These are phyloP conservation scores for Chaetomium fimeti DNA, from an alignment of 495 filamentous ascomycete species.

Conservation along the genomic window DNA sequence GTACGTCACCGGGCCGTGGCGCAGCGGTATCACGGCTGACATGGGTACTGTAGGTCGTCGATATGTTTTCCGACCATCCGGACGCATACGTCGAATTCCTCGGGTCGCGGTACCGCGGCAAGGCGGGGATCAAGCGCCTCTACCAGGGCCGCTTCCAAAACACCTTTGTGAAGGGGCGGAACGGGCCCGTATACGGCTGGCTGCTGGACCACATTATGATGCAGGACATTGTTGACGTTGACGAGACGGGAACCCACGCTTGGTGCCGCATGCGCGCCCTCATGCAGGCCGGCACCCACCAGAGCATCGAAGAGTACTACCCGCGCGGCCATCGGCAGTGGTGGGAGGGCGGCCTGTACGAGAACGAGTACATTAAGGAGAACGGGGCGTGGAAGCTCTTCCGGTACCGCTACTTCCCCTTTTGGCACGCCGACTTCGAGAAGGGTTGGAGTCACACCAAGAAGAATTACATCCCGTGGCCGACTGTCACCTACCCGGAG, in stretches of 20 bases:
- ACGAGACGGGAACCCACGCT: constrained; percentile 47
- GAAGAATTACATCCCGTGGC: constrained; percentile 53
- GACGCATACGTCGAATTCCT: constrained; percentile 58
- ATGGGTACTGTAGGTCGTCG: constrained; percentile 40
- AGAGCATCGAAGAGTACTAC: constrained; percentile 47
- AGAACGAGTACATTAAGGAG: constrained; percentile 61
- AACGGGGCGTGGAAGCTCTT: constrained; percentile 56
- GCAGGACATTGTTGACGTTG: constrained; percentile 54
- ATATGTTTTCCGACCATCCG: constrained; percentile 53
- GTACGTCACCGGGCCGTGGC: constrained; percentile 25
- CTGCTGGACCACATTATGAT: constrained; percentile 58
- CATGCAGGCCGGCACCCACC: constrained; percentile 55
- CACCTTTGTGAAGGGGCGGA: constrained; percentile 51
- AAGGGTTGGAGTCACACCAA: constrained; percentile 54
- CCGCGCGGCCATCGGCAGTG: constrained; percentile 53
- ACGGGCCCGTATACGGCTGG: constrained; percentile 56
- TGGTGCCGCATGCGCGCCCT: constrained; percentile 55
- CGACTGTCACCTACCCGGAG: constrained; percentile 45
- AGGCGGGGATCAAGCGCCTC: constrained; percentile 53
- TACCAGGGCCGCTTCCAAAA: constrained; percentile 54
- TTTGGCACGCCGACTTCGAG: constrained; percentile 56
- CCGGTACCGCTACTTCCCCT: constrained; percentile 55
- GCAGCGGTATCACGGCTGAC: neutral
- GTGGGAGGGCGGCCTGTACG: constrained; percentile 59
- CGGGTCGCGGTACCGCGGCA: constrained; percentile 53